Evolutionary conservation across 208 protist genomes (phyloP), one percentile per base, ranked within the genome.

Genomic region (Wallacemonas sp.): DNA sequence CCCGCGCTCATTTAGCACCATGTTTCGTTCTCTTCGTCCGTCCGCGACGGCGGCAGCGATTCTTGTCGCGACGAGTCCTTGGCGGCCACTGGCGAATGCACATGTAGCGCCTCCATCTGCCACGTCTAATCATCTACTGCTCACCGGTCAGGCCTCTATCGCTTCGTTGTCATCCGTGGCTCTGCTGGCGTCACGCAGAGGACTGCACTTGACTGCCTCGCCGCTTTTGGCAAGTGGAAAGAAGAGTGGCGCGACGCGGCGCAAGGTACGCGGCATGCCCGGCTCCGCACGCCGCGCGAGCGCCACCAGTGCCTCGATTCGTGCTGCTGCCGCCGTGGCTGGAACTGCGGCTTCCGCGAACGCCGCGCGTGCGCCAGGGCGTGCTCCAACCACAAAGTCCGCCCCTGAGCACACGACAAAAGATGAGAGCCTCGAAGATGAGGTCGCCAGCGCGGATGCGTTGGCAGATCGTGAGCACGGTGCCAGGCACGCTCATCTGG

Each of bases 21-120:
- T 66, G 51, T 64, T 54, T 51, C 41, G 30, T 30, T 65, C 31
- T 55, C 55, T 55, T 17, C 55, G 26, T 54, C 55, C 38, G 24
- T 15, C 19, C 24, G 56, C 26, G 49, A 33, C 36, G 47, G 2
- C n/a, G n/a, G 28, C 61, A 24, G 8, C 30, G 17, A 0, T 5
- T 14, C 17, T 14, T 9, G n/a, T n/a, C n/a, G n/a, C n/a, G n/a
- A n/a, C n/a, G n/a, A n/a, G n/a, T n/a, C n/a, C n/a, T n/a, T n/a
- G n/a, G n/a, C n/a, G n/a, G n/a, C n/a, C n/a, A n/a, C n/a, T n/a
- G n/a, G n/a, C n/a, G n/a, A n/a, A n/a, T n/a, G n/a, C n/a, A n/a
- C n/a, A n/a, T n/a, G n/a, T n/a, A n/a, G n/a, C n/a, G n/a, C n/a
- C n/a, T n/a, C n/a, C n/a, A n/a, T n/a, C n/a, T n/a, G n/a, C n/a